Evolutionary conservation across 2,329 filamentous ascomycete genomes (phyloP), one percentile per base, ranked within the genome.

Genomic region (Aspergillus hiratsukae): DNA sequence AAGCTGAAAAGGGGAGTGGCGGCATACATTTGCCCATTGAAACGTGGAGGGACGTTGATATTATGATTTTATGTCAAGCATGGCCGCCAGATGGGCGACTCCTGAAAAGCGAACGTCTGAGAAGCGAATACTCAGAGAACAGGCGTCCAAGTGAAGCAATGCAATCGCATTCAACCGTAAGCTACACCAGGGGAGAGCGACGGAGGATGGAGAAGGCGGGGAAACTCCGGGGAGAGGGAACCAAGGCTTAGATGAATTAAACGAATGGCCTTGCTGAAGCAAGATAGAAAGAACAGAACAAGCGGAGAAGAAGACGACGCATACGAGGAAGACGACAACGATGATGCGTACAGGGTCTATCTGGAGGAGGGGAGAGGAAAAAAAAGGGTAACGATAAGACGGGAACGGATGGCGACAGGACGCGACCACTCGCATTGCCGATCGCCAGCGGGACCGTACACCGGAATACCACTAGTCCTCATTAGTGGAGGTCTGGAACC

Each of bases 1-100:
- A 10, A n/a, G 19, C 19, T 25, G 11, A n/a, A 19, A 23, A 56
- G 8, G 31, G 19, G 19, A 37, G 43, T 37, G 28, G 25, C 52
- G 31, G 57, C 66, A 45, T 70, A 76, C 74, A 76, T 72, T 75
- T 75, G 67, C 72, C 73, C 74, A 76, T 76, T 65, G 72, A 68
- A 67, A 69, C 64, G 46, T 35, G 50, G 28, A 51, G 23, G 14
- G 51, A 41, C 43, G 53, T 57, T 51, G 52, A 43, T 50, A 57
- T 58, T 51, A 54, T 55, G 21, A 35, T 31, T 43, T 27, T 56
- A 50, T 53, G 31, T 52, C 57, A 60, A 69, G 63, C 71, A 74
- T 74, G 67, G 62, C 69, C 60, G 59, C 48, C 50, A 28, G 46
- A 57, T 54, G 14, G 60, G 59, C 55, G 51, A 63, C 41, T 9